Conservation (phyloP, 1,284 basidiomycete genomes). For the Cryptococcus sp. region DNA sequence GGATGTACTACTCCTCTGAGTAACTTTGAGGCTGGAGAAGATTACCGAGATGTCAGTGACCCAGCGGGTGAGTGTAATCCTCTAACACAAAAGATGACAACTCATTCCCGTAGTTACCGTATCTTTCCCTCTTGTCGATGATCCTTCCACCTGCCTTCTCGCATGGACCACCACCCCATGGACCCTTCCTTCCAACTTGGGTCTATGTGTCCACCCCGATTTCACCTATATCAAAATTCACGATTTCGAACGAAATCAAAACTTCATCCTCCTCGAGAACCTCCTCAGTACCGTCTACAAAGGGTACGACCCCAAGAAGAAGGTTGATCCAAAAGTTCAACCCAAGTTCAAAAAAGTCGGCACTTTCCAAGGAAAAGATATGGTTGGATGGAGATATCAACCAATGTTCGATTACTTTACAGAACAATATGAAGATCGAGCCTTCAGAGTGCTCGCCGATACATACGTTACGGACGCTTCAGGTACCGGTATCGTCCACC, state of each 20-base stretch:
- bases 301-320: conserved; percentile 59
- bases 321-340: conserved; percentile 62
- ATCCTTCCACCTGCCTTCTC: conserved; percentile 81
- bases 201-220: conserved; percentile 91
- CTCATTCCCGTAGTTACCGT: conserved; percentile 62
- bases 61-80: conserved; percentile 64
- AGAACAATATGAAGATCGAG: conserved; percentile 86
- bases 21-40: conserved; percentile 94
- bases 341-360: conserved; percentile 91
- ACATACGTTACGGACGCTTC: conserved; percentile 90
- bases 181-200: conserved; percentile 95
- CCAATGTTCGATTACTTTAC: conserved; percentile 96
- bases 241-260: conserved; percentile 79
- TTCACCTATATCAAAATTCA: conserved; percentile 97
- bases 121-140: conserved; percentile 86
- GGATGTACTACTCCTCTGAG: conserved; percentile 94
- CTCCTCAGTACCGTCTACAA: conserved; percentile 90
- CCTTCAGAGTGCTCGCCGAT: conserved; percentile 85
- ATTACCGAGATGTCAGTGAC: conserved; percentile 92
- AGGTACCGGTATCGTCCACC: conserved; percentile 98
- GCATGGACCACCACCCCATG: conserved; percentile 99
- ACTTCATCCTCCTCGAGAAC: conserved; percentile 89
- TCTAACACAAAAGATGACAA: background rate
- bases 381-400: conserved; percentile 95
- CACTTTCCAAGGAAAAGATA: conserved; percentile 80